A percentile compares a stretch with the other conserved stretches of the same genome.
phyloP scores from a whole-genome alignment of 306 rosid genomes.

The Citrullus mucosospermus region DNA sequence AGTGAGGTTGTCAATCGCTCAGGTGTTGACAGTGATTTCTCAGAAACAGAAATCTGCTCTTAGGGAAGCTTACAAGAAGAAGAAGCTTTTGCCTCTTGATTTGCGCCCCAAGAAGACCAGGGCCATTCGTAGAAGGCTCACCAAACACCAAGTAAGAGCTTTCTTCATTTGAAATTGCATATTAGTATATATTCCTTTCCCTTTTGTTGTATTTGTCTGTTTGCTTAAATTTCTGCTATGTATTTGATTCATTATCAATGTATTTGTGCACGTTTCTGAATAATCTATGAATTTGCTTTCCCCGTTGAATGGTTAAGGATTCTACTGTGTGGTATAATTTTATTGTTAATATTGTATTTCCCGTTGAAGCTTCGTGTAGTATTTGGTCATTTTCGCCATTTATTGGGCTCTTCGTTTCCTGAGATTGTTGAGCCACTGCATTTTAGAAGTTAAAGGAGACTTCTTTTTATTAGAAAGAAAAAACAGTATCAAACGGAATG shows the following conservation, averaged over 20 bases:
- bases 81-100: conserved; percentile 88
- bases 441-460: neutral
- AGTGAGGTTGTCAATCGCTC: conserved; percentile 85
- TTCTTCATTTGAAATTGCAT: neutral
- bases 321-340: neutral
- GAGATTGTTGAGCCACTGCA: neutral
- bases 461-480: neutral
- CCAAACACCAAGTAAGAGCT: conserved; percentile 75
- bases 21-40: conserved; percentile 88
- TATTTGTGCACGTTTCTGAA: neutral
- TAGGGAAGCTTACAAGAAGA: conserved; percentile 80
- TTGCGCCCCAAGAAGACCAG: conserved; percentile 98
- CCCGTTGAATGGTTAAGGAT: neutral
- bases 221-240: neutral
- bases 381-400: neutral
- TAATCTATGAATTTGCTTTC: neutral
- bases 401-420: neutral
- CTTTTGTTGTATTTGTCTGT: neutral
- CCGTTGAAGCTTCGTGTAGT: neutral
- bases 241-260: neutral
- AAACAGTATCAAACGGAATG: neutral
- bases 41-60: conserved; percentile 89
- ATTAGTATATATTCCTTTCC: neutral
- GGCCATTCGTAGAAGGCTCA: conserved; percentile 86
- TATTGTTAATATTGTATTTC: neutral